Conservation (phyloP, 371 early-diverging fungal genomes). For the Rhizopus stolonifer region DNA sequence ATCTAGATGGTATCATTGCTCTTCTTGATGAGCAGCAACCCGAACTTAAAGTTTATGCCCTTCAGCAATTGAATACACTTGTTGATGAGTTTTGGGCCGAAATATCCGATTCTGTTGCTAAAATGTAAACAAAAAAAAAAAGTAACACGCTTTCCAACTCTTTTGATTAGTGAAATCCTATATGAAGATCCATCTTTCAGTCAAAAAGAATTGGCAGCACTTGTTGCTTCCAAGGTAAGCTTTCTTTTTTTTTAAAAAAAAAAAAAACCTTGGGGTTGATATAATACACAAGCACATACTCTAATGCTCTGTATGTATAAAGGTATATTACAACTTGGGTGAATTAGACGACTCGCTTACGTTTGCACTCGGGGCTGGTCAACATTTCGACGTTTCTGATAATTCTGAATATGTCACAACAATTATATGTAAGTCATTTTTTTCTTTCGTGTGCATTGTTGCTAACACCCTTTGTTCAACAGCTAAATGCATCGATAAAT, state of each 20-base stretch:
- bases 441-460: neutral
- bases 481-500: constrained; percentile 93
- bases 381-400: constrained; percentile 78
- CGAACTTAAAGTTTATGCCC: constrained; percentile 88
- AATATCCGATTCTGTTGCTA: constrained; percentile 90
- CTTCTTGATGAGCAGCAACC: constrained; percentile 92
- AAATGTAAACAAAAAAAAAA: constrained; percentile 65
- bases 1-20: constrained; percentile 85
- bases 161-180: constrained; percentile 74
- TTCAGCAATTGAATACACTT: constrained; percentile 81
- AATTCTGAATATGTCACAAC: constrained; percentile 91
- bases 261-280: too few species aligned
- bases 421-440: constrained; percentile 72
- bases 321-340: constrained; percentile 93
- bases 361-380: constrained; percentile 95
- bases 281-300: neutral
- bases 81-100: constrained; percentile 98
- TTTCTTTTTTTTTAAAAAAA: neutral
- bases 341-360: constrained; percentile 92
- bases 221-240: constrained; percentile 93
- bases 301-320: neutral
- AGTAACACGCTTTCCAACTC: neutral
- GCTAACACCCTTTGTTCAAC: neutral
- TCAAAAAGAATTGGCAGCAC: constrained; percentile 87
- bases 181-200: constrained; percentile 88